Evolutionary conservation across 1,284 basidiomycete species (phyloP).

Genomic region (Leccinum ponderosum): DNA sequence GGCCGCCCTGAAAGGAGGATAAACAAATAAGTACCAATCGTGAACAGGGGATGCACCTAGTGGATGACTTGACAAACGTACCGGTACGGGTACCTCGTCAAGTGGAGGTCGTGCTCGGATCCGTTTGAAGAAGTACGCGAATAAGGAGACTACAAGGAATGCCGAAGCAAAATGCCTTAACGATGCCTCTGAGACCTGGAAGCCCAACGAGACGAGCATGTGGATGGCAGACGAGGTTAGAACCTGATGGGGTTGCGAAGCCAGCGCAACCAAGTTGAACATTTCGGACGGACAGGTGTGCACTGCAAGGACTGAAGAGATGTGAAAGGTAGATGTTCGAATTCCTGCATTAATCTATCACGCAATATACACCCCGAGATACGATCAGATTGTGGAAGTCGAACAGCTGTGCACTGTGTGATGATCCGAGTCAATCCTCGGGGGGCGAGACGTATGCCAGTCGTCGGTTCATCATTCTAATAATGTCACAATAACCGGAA

Average conservation of each 20-base stretch:
- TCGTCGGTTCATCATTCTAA: neutral
- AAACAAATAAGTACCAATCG: neutral
- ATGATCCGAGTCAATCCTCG: neutral
- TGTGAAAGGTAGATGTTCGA: neutral
- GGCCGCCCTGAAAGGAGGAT: neutral
- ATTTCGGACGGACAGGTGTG: neutral
- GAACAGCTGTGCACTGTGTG: neutral
- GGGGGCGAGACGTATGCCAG: neutral
- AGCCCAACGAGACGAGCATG: neutral
- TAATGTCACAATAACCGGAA: neutral
- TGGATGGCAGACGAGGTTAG: neutral
- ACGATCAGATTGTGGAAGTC: constrained; percentile 11
- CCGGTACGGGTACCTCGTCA: neutral
- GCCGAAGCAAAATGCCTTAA: neutral
- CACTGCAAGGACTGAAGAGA: neutral
- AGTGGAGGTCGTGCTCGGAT: neutral
- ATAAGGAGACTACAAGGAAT: neutral
- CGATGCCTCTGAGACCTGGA: neutral
- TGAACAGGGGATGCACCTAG: neutral
- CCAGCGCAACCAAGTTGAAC: neutral
- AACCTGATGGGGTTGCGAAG: neutral
- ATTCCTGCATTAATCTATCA: neutral
- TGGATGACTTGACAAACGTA: neutral
- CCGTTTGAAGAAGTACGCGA: constrained; percentile 1
- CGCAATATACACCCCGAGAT: neutral